Percentiles rank a stretch among this genome's conserved stretches.
Conservation (phyloP, 768 basidiomycete species). For the Pleurotus eryngii region DNA sequence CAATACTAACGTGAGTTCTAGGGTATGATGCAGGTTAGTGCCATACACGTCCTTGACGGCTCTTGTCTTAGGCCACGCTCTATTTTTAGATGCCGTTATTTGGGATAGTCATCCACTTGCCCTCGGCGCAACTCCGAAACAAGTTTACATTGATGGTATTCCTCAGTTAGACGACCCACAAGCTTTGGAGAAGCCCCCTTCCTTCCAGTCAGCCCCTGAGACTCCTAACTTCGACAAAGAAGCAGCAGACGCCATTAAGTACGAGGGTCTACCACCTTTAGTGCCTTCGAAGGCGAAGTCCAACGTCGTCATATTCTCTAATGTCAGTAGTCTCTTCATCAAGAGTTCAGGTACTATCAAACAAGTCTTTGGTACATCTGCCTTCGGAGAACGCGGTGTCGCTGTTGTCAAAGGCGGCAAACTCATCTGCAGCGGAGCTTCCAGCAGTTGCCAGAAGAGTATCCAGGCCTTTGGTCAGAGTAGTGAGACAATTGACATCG, state of each 20-base stretch:
- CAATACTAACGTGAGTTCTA: constrained; percentile 11
- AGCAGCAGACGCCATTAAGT: constrained; percentile 46
- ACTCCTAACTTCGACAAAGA: constrained; percentile 63
- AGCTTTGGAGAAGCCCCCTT: constrained; percentile 45
- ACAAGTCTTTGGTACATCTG: constrained; percentile 24
- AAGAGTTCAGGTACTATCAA: constrained; percentile 27
- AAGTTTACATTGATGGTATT: constrained; percentile 86
- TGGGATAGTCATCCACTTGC: constrained; percentile 79
- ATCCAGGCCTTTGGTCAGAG: constrained; percentile 14
- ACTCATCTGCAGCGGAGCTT: constrained; percentile 48
- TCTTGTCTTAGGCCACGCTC: neutral
- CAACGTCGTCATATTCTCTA: constrained; percentile 55
- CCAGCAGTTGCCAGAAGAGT: constrained; percentile 20
- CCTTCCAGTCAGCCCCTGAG: constrained; percentile 49
- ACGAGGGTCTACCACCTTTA: constrained; percentile 67
- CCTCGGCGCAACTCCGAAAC: constrained; percentile 73
- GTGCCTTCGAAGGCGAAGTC: constrained; percentile 34
- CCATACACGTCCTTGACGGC: neutral
- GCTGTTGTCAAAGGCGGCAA: constrained; percentile 53
- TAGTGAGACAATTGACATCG: constrained; percentile 49
- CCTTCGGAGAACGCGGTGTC: constrained; percentile 22
- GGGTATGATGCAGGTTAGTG: constrained; percentile 66
- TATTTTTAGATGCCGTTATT: constrained; percentile 55
- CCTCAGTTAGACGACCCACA: constrained; percentile 54
- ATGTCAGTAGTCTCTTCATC: constrained; percentile 52